phyloP scores from a whole-genome alignment of 176 grass and related monocot genomes.

The Zea mays region Zm-B73-REFERENCE-NAM-5.0 NC_050105.1:143720001-143720500 shows the following conservation, averaged over 20 bases:
- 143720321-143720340: background rate
- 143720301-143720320: conserved; percentile 28
- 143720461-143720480: background rate
- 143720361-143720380: conserved; percentile 7
- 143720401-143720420: background rate
- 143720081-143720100: conserved; percentile 1
- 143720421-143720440: background rate
- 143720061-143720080: background rate
- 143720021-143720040: background rate
- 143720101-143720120: background rate
- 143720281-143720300: conserved; percentile 15
- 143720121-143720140: conserved; percentile 9
- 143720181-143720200: background rate
- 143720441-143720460: background rate
- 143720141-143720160: background rate
- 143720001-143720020: conserved; percentile 19
- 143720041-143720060: background rate
- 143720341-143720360: background rate
- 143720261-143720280: conserved; percentile 27
- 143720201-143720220: background rate
- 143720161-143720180: background rate
- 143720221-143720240: conserved; percentile 30
- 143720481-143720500: background rate
- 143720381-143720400: conserved; percentile 18
- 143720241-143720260: conserved; percentile 33